Base-by-base conservation (phyloP, 2,329 filamentous ascomycete genomes). In the Apiospora pterosperma region DNA sequence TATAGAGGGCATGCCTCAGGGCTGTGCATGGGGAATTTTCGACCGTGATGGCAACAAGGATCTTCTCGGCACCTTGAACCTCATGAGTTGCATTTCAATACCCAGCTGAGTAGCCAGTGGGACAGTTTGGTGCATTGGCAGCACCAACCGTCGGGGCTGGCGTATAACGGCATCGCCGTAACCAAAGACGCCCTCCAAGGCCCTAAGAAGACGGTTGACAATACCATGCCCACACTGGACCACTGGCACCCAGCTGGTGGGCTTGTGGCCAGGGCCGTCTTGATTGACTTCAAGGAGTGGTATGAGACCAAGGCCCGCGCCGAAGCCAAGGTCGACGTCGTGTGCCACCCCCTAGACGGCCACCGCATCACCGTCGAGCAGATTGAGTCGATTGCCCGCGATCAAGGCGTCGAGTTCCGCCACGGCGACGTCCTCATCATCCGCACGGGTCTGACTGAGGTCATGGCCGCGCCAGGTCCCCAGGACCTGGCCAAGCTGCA, bases 391-490 rank as follows among this genome's bases (percentile, higher is more conserved):
- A 86, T 87, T 38, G 90, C 87, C 0, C 78, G 78, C 38, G 78
- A 83, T 39, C 87, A 91, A 68, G 84, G 85, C 0, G 78, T 91
- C 31, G 84, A 90, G 66, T 88, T 92, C 70, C 83, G 80, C 0
- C 83, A 85, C 2, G 90, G 90, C 5, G 89, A 92, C 66, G 85
- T 92, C 63, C 79, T 92, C 12, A 80, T 92, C 55, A 74, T 92
- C 23, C 82, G 90, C 21, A 88, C 85, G 1, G 90, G 90, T 0
- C 86, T 84, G 69, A 85, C 87, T 8, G 83, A 89, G 68, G 78
- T 83, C 12, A 85, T 90, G 64, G 79, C 87, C 68, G 75, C 75
- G 5, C 83, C 81, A 10, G 76, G 72, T 1, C 71, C 72, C 0
- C 74, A 76, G 2, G 75, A 77, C 11, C 70, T 79, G 11, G 72